phyloP scores from a whole-genome alignment of 108 stramenopile species.

The Skeletonema marinoi region DNA sequence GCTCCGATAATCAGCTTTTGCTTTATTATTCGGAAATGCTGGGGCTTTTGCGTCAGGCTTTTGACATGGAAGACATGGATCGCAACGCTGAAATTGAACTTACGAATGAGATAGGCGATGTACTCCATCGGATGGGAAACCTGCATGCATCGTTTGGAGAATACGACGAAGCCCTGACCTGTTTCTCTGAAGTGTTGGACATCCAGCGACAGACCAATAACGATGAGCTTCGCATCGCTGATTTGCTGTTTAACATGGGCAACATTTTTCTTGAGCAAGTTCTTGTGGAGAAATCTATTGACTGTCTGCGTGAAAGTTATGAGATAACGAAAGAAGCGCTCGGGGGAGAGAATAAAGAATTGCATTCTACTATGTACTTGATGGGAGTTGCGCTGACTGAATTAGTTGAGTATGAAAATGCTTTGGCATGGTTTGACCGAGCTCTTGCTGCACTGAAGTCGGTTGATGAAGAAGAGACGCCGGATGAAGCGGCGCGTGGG shows the following conservation, averaged over 20 bases:
- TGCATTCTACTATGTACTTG: constrained; percentile 47
- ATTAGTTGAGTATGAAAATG: constrained; percentile 25
- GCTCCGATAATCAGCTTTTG: constrained; percentile 26
- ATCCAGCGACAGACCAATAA: constrained; percentile 41
- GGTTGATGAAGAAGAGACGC: constrained; percentile 18
- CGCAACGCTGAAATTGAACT: constrained; percentile 24
- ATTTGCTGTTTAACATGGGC: constrained; percentile 57
- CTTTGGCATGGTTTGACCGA: constrained; percentile 28
- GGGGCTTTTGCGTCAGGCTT: constrained; percentile 28
- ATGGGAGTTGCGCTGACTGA: constrained; percentile 39
- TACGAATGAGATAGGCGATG: constrained; percentile 44
- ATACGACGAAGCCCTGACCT: constrained; percentile 44
- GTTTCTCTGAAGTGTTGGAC: constrained; percentile 41
- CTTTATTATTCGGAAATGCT: constrained; percentile 50
- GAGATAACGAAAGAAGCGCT: constrained; percentile 38
- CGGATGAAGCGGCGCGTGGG: constrained; percentile 18
- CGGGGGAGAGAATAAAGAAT: constrained; percentile 38
- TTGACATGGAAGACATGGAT: constrained; percentile 21
- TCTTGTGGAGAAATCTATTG: constrained; percentile 27
- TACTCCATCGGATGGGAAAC: constrained; percentile 55
- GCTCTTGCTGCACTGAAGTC: constrained; percentile 24
- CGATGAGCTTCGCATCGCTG: constrained; percentile 51
- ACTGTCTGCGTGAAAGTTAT: constrained; percentile 49
- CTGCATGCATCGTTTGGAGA: constrained; percentile 41
- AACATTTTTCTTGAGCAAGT: constrained; percentile 45